Base-by-base conservation (phyloP, 768 basidiomycete species). In the Xerocomellus amylosporus region DNA sequence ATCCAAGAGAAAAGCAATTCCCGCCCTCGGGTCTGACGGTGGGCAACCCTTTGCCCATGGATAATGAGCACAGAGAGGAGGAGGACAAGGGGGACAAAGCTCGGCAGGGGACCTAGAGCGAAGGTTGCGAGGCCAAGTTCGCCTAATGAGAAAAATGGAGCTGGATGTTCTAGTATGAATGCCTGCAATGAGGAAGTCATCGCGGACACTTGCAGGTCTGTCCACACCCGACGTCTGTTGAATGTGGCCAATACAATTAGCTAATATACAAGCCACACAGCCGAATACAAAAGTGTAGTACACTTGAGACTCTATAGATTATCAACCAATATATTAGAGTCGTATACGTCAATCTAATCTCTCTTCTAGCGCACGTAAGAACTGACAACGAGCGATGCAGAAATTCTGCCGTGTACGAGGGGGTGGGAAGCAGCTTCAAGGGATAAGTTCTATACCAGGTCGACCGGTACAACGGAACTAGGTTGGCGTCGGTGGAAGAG, bases 1-100 rank as follows among this genome's bases (percentile, higher is more conserved):
- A 73, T 20, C 54, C 68, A 74, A 59, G 52, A 81, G 67, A 37
- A 76, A 53, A 53, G 53, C 2, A 30, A 67, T 59, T 72, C 67
- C 59, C 62, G 47, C 49, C 63, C 50, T 60, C 72, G 56, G 4
- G 68, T 68, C 0, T 59, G 65, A 60, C 70, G 65, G 44, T 13
- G 55, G 36, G 61, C 60, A 51, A 71, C 65, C 17, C 68, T 66
- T 61, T 71, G 64, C 20, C 63, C 72, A 33, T 71, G 71, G 48
- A 74, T 62, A 51, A 61, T 62, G 0, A 74, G 22, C 4, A 64
- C 39, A 0, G 64, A 56, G 0, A 73, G 43, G 0, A 71, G 57
- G 2, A 74, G 46, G 0, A 73, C 58, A 2, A 75, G n/a, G 0
- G 75, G 74, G 6, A 72, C 57, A 14, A 76, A 72, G 8, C 58